A percentile compares a stretch with the other conserved stretches of the same genome.
Conservation (phyloP, 106 monocot species). For the Allium cepa region DNA sequence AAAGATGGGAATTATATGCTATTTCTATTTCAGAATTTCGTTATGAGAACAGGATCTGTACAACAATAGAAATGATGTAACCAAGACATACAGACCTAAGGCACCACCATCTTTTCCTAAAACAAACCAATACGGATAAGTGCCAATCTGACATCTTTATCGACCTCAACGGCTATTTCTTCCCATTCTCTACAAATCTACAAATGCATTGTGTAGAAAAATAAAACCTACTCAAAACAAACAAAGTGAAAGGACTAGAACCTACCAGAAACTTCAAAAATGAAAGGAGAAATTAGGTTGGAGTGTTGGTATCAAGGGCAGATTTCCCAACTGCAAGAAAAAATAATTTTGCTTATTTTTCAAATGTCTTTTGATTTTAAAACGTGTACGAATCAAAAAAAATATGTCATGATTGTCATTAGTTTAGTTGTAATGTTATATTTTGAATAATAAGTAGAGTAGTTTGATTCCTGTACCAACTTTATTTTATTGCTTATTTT, state of each 20-base stretch:
- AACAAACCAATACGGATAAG: slow-evolving; percentile 85
- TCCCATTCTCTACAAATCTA: slow-evolving; percentile 95
- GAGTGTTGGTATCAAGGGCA: no score
- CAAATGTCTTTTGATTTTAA: no score
- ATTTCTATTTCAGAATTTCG: background rate
- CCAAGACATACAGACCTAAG: slow-evolving; percentile 35
- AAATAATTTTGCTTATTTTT: no score
- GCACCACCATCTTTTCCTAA: slow-evolving; percentile 89
- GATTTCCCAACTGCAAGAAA: no score
- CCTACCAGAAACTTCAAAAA: background rate
- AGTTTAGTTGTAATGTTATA: no score
- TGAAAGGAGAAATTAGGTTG: no score
- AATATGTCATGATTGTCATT: no score
- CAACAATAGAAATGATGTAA: no score
- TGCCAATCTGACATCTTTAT: slow-evolving; percentile 56
- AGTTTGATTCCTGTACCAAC: no score
- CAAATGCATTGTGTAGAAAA: slow-evolving; percentile 1
- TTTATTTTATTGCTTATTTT: no score
- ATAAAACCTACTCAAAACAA: background rate
- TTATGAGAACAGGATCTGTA: background rate
- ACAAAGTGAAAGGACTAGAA: background rate
- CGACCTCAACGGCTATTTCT: slow-evolving; percentile 48
- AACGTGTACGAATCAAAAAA: no score
- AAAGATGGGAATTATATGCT: background rate
- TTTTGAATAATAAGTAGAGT: no score